phyloP scores from a whole-genome alignment of 2,329 filamentous ascomycete genomes.

The Lecanicillium sp. region DNA sequence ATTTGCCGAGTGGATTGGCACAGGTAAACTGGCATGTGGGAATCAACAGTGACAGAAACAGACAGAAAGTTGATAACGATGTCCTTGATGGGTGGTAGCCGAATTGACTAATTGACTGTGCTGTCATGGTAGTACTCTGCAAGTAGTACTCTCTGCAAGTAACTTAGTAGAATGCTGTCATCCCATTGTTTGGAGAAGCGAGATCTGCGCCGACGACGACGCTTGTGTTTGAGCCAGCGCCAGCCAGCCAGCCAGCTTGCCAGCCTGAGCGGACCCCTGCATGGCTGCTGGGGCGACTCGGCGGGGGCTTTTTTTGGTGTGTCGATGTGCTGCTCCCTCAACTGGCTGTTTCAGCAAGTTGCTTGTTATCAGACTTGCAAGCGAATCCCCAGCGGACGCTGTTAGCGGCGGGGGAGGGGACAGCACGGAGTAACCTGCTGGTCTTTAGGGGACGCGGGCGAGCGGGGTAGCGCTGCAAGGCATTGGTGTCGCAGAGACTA shows the following conservation, averaged over 20 bases:
- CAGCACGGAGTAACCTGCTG: too few relatives aligned
- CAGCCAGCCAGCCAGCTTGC: too few relatives aligned
- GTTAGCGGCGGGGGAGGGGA: neutral
- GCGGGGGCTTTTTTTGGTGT: neutral
- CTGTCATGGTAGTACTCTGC: neutral
- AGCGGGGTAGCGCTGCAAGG: constrained; percentile 10
- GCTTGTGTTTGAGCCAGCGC: too few relatives aligned
- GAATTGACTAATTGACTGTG: too few relatives aligned
- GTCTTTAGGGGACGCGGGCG: neutral
- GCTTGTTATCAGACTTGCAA: neutral
- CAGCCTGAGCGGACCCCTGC: constrained; percentile 19
- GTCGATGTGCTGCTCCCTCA: neutral
- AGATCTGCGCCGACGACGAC: constrained; percentile 8
- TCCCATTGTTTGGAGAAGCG: constrained; percentile 8
- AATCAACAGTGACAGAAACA: neutral
- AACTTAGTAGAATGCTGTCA: too few relatives aligned
- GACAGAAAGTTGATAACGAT: too few relatives aligned
- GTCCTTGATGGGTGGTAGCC: too few relatives aligned
- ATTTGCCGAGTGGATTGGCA: too few relatives aligned
- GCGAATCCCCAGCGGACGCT: too few relatives aligned
- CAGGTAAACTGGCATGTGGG: too few relatives aligned
- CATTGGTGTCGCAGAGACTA: constrained; percentile 1
- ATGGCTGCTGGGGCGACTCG: constrained; percentile 28
- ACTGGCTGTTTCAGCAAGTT: too few relatives aligned
- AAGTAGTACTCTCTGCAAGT: too few relatives aligned